Evolutionary conservation across 192 early-diverging fungal genomes (phyloP).

Genomic region (Chytriomyces sp.): DNA sequence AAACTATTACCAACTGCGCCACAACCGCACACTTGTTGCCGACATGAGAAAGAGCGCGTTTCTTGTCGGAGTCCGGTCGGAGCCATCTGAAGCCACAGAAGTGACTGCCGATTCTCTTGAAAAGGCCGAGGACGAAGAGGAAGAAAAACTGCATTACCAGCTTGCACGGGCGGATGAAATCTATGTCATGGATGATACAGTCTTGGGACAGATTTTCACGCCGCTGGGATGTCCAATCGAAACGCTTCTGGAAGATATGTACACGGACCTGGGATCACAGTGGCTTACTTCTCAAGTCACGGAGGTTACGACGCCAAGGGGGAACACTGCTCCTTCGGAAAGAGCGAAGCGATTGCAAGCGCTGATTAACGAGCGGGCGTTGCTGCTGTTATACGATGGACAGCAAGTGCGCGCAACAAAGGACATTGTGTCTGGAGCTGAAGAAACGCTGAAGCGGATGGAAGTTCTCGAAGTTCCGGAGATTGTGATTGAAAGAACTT

Average conservation of each 20-base stretch:
- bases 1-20: constrained; percentile 54
- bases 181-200: constrained; percentile 79
- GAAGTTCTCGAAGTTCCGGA: constrained; percentile 69
- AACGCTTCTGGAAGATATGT: constrained; percentile 67
- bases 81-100: constrained; percentile 10
- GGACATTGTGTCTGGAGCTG: constrained; percentile 55
- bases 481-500: constrained; percentile 66
- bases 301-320: constrained; percentile 58
- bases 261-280: constrained; percentile 64
- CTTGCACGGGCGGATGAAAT: constrained; percentile 75
- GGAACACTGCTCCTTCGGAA: constrained; percentile 48
- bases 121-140: constrained; percentile 36
- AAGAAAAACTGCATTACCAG: constrained; percentile 55
- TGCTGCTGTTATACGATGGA: constrained; percentile 75
- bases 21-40: constrained; percentile 49
- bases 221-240: constrained; percentile 77
- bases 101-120: constrained; percentile 3
- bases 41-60: constrained; percentile 69
- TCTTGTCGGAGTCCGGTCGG: constrained; percentile 66
- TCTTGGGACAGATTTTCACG: constrained; percentile 71
- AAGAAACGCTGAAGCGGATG: constrained; percentile 63
- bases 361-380: constrained; percentile 75
- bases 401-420: constrained; percentile 48
- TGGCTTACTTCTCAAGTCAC: constrained; percentile 71
- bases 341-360: constrained; percentile 60